Evolutionary conservation across 2,329 filamentous ascomycete species (phyloP).

Genomic region (Penicillium sp.): DNA sequence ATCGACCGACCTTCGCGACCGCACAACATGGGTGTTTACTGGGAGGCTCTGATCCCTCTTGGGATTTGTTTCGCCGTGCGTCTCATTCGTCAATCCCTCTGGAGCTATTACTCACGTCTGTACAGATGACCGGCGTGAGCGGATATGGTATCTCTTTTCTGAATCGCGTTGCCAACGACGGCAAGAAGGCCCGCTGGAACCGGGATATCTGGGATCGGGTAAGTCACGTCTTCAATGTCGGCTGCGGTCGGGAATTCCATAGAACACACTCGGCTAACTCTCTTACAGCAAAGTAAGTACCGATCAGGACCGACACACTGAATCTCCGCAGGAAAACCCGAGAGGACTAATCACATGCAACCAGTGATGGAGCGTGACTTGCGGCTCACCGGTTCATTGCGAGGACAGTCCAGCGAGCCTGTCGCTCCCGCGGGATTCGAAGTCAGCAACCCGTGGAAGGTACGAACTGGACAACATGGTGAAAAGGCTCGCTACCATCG

Average conservation of each 20-base stretch:
- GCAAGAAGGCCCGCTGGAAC: constrained; percentile 57
- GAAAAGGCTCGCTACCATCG: background rate
- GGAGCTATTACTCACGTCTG: constrained; percentile 20
- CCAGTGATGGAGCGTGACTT: constrained; percentile 64
- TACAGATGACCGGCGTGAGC: constrained; percentile 57
- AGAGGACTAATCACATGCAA: constrained; percentile 24
- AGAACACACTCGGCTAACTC: constrained; percentile 38
- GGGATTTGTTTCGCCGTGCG: constrained; percentile 58
- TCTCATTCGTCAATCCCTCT: constrained; percentile 20
- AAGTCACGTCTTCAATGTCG: constrained; percentile 29
- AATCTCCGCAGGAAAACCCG: background rate
- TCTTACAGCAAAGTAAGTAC: constrained; percentile 50
- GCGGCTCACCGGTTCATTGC: constrained; percentile 56
- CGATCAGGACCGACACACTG: background rate
- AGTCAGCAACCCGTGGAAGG: constrained; percentile 64
- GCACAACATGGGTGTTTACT: constrained; percentile 57
- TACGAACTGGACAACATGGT: constrained; percentile 30
- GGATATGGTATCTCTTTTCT: constrained; percentile 55
- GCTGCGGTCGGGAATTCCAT: constrained; percentile 13
- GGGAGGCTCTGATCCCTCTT: constrained; percentile 61
- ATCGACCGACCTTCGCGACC: constrained; percentile 1
- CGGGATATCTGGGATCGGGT: constrained; percentile 62
- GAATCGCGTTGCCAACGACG: constrained; percentile 58
- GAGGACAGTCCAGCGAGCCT: constrained; percentile 58
- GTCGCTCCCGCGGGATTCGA: constrained; percentile 59